Evolutionary conservation across 768 basidiomycete genomes (phyloP), one percentile per base, ranked within the genome.

Genomic region (Gyrodon lividus): DNA sequence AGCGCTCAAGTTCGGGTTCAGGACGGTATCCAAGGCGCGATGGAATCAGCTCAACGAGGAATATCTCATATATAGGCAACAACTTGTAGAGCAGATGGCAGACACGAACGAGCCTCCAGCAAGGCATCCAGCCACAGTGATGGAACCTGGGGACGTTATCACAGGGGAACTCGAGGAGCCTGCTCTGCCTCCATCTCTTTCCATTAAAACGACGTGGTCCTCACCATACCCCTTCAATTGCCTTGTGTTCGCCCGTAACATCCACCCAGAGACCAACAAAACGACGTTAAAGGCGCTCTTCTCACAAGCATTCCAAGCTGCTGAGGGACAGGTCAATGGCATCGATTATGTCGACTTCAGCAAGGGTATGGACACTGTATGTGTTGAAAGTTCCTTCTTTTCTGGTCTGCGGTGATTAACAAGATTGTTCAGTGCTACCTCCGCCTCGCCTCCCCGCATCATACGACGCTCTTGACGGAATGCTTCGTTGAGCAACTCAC

Each of bases 291-390:
- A 82, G 38, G 65, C 72, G 2, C 64, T 89, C 5, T 84, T 91
- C 53, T 59, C 73, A 0, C 63, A 61, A 6, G 75, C 79, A 2
- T 76, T 82, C 39, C 44, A 30, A 17, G 59, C 38, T 1, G 45
- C 46, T 13, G 31, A 6, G 40, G 31, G 37, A 17, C 43, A 30
- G 52, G 23, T 48, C 14, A 68, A 70, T 6, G 79, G 74, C 2
- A 65, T 92, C 24, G 87, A 92, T 60, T 93, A 93, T 49, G 78
- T 92, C 16, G 90, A 92, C 67, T 92, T 81, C 64, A 82, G 64
- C 57, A 92, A 90, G 64, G 85, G 87, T 14, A 82, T 87, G 75
- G 83, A 89, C 55, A 76, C 78, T 16, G 89, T 90, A 59, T 41
- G 82, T 43, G 35, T 55, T 43, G 8, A 19, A 2, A 5, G 2